Base-by-base conservation (phyloP, 2,329 filamentous ascomycete species). In the Shiraia bambusicola region DNA sequence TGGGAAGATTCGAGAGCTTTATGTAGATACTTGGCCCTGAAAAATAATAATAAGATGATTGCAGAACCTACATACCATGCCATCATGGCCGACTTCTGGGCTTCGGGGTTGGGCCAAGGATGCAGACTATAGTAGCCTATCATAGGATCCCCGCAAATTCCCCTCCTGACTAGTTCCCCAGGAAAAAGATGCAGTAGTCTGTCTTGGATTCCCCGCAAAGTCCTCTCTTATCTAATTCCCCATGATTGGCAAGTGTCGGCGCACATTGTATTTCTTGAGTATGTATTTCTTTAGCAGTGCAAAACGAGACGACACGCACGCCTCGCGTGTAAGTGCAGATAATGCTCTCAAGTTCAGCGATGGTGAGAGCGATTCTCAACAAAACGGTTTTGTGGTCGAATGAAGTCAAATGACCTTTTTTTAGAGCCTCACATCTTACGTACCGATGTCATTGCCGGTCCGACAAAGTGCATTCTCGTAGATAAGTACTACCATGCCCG, bases 111-210 rank as follows among this genome's bases (percentile, higher is more conserved):
- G 35, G 36, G 29, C 36, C 26, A 43, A 22, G 43, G 49, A 47
- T 49, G 49, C 45, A 50, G n/a, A n/a, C n/a, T n/a, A n/a, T n/a
- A n/a, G 44, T 54, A 46, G 50, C 36, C 40, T 46, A 44, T 39
- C 34, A 42, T 51, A n/a, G 15, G 37, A 52, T 52, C 55, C 54
- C 55, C 55, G 52, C 54, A 50, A 50, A 49, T 33, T 41, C 49
- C 47, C 49, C 50, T 13, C 17, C 47, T n/a, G n/a, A n/a, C n/a
- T 44, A 26, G 11, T 40, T 50, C 54, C 50, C 51, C 56, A 52
- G 42, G 51, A 44, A 34, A 31, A 28, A 29, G 42, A 28, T n/a
- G n/a, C n/a, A n/a, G 44, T 54, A 46, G 50, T 37, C 40, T 46
- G 43, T 39, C 34, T 41, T 51, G n/a, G 15, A 35, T 50, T 52